Evolutionary conservation across 176 grass and related monocot species (phyloP), one percentile per base, ranked within the genome.

Genomic region (Triticum dicoccoides): DNA sequence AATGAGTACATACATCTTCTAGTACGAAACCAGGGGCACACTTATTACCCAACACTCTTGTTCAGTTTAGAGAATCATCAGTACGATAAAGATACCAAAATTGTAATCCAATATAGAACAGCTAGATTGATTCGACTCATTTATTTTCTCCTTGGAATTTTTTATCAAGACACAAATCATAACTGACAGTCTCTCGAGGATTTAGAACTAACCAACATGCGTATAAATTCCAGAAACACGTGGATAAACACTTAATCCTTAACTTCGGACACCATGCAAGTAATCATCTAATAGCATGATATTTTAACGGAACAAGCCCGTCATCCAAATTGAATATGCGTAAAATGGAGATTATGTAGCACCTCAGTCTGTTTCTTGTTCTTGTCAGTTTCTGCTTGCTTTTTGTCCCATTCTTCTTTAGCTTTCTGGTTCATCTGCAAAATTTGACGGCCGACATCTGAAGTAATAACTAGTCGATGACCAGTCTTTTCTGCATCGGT

Each of bases 361-460:
- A 96, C 97, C 85, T 99, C 97, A 69, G 90, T 99, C 90, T 94
- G 87, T 86, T 99, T 99, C 86, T 87, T 90, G 64, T 85, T 86
- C 85, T 96, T 99, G 75, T 94, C 97, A 37, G 90, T 83, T 89
- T 92, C 94, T 59, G 94, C 85, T 82, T 99, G 97, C 58, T 99
- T 99, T 86, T 94, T 91, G 76, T 99, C 94, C 90, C 94, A 96
- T 61, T 94, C 94, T 85, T 99, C 97, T 88, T 99, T 99, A 61
- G 92, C 94, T 89, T 96, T 96, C 73, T 92, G 87, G 71, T 99
- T 99, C 88, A 94, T 94, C 73, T 77, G 85, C 37, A 93, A 80
- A 90, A 99, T 96, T 45, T 99, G 97, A 64, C 87, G 80, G 11
- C 91, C 90, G 47, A 99, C 92, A 88, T 99, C 97, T 78, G 97